Percentiles rank a stretch among this genome's conserved stretches.
phyloP scores from a whole-genome alignment of 1,284 basidiomycete species.

The Rhodotorula sp. region DNA sequence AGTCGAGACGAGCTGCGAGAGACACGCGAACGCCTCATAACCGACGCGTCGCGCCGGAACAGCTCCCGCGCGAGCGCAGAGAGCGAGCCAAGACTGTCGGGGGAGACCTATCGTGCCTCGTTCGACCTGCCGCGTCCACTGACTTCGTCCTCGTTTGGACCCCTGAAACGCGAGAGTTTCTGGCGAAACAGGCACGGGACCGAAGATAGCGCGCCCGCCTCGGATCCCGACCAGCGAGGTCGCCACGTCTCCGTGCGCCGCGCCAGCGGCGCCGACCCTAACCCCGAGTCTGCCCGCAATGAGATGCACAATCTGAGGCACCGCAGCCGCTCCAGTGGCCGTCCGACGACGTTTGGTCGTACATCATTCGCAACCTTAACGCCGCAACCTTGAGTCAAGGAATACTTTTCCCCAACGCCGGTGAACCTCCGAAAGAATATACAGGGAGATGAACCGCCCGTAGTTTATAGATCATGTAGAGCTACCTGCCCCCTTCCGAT shows the following conservation, averaged over 20 bases:
- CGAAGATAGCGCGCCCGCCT: too few species aligned
- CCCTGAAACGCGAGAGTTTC: too few species aligned
- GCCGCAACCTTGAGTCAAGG: too few species aligned
- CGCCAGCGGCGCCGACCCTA: neutral
- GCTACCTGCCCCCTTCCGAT: neutral
- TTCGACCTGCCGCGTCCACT: too few species aligned
- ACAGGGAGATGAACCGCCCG: neutral
- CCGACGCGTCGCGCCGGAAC: neutral
- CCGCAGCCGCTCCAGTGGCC: neutral
- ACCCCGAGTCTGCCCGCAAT: neutral
- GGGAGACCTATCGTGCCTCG: too few species aligned
- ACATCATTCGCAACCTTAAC: too few species aligned
- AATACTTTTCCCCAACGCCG: too few species aligned
- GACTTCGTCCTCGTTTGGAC: too few species aligned
- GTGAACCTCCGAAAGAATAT: neutral
- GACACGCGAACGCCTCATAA: neutral
- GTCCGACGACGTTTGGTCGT: neutral
- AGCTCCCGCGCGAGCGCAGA: too few species aligned
- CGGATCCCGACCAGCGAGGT: neutral
- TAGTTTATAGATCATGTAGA: neutral
- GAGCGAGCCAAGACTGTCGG: too few species aligned
- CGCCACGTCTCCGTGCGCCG: neutral
- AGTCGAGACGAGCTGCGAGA: constrained; percentile 6
- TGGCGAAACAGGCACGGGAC: too few species aligned
- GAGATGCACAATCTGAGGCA: neutral